A percentile compares a stretch with the other conserved stretches of the same genome.
These are phyloP conservation scores for Rhynchosporium secalis DNA, from an alignment of 2,329 filamentous ascomycete genomes.

Conservation along the genomic window DNA sequence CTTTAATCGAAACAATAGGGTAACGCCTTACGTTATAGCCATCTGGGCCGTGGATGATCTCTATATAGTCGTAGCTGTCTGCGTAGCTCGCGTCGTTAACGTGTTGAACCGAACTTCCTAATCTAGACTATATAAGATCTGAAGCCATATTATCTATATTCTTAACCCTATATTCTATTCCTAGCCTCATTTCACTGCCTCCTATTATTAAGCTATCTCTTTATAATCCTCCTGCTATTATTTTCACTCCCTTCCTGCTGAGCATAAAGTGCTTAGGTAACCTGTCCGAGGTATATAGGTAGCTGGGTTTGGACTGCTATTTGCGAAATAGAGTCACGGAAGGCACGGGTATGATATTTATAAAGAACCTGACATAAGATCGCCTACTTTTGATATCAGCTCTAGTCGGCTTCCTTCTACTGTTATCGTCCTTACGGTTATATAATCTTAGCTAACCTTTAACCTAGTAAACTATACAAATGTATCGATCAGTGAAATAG, in stretches of 20 bases:
- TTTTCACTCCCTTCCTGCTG: not conserved
- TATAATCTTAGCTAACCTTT: constrained; percentile 6
- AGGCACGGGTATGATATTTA: not conserved
- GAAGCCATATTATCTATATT: constrained; percentile 1
- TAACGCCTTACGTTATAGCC: not conserved
- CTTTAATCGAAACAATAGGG: not conserved
- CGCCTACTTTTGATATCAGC: constrained; percentile 6
- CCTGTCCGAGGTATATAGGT: not conserved
- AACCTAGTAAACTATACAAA: constrained; percentile 8
- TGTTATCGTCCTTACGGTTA: not conserved
- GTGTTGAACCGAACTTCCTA: constrained; percentile 2
- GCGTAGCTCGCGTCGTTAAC: not conserved
- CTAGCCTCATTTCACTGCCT: constrained; percentile 6
- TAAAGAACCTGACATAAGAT: not conserved
- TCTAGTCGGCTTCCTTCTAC: constrained; percentile 7
- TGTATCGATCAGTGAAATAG: not conserved
- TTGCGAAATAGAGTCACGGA: constrained; percentile 5
- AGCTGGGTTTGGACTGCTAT: not conserved
- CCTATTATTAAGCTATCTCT: constrained; percentile 4
- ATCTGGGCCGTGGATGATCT: not conserved
- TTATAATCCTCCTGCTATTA: constrained; percentile 1
- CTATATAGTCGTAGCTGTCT: constrained; percentile 3
- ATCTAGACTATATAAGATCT: not conserved
- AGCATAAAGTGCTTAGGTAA: not conserved
- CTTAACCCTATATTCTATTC: constrained; percentile 2